Conservation (phyloP, 2,329 filamentous ascomycete genomes). For the Pyrenophora seminiperda region DNA sequence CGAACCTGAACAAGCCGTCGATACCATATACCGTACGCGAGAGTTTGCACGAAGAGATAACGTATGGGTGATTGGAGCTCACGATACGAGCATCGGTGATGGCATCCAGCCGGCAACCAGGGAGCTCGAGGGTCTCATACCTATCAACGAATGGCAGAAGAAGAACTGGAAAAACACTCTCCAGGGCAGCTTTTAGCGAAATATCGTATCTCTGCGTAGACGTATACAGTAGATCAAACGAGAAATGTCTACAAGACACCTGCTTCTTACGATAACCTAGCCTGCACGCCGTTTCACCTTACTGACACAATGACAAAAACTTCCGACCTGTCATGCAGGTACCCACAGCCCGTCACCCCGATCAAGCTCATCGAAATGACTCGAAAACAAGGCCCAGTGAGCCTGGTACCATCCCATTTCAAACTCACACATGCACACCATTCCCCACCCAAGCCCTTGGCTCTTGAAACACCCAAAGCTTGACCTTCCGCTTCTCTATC, state of each 20-base stretch:
- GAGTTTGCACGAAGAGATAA: conserved; percentile 29
- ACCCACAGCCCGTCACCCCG: no score
- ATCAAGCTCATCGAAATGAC: no score
- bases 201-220: no score
- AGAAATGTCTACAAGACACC: neutral
- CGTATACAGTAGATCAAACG: no score
- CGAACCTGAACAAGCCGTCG: conserved; percentile 34
- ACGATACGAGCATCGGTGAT: conserved; percentile 38
- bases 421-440: neutral
- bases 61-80: conserved; percentile 41
- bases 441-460: conserved; percentile 20
- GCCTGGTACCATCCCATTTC: neutral
- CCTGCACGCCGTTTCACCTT: no score
- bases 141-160: conserved; percentile 31
- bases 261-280: neutral
- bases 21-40: conserved; percentile 34
- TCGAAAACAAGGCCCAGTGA: no score
- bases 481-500: conserved; percentile 11
- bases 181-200: conserved; percentile 4
- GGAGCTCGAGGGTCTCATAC: conserved; percentile 32
- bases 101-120: conserved; percentile 25
- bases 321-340: no score
- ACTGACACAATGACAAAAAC: no score
- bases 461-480: conserved; percentile 29
- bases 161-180: conserved; percentile 35